Evolutionary conservation across 2,329 filamentous ascomycete species (phyloP).

Genomic region (Nemania sp.): DNA sequence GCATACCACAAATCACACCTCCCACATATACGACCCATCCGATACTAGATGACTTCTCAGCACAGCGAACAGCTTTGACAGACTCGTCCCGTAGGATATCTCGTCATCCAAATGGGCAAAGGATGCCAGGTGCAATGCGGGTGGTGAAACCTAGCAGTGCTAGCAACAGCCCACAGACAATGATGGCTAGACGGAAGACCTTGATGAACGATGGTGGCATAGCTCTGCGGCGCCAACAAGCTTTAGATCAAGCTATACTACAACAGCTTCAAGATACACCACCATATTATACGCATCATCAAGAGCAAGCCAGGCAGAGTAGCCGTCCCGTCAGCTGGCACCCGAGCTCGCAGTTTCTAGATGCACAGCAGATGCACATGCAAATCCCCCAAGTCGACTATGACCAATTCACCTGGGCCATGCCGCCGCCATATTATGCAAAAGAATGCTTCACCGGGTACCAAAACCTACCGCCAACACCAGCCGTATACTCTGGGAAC

Average conservation of each 20-base stretch:
- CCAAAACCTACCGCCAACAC: conserved; percentile 63
- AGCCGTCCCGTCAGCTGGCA: conserved; percentile 81
- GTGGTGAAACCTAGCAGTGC: conserved; percentile 75
- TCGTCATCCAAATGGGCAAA: conserved; percentile 63
- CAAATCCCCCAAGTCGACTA: conserved; percentile 52
- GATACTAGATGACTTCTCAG: conserved; percentile 64
- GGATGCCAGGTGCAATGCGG: conserved; percentile 65
- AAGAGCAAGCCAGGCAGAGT: conserved; percentile 55
- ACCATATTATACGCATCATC: conserved; percentile 46
- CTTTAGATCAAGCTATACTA: conserved; percentile 58
- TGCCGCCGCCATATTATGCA: conserved; percentile 55
- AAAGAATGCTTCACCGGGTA: conserved; percentile 57
- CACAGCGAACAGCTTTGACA: conserved; percentile 63
- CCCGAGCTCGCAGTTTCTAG: conserved; percentile 66
- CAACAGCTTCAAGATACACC: conserved; percentile 52
- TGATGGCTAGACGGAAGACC: conserved; percentile 66
- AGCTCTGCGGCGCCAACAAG: conserved; percentile 61
- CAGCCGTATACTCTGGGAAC: conserved; percentile 67
- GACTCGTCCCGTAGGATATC: conserved; percentile 62
- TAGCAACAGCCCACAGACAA: conserved; percentile 74
- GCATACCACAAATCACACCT: conserved; percentile 48
- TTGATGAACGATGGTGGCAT: conserved; percentile 64
- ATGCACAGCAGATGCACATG: conserved; percentile 54
- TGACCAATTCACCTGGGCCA: conserved; percentile 56
- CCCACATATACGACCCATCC: conserved; percentile 56